phyloP scores from a whole-genome alignment of 1,139 yeast species.

The Pichia sp. region DNA sequence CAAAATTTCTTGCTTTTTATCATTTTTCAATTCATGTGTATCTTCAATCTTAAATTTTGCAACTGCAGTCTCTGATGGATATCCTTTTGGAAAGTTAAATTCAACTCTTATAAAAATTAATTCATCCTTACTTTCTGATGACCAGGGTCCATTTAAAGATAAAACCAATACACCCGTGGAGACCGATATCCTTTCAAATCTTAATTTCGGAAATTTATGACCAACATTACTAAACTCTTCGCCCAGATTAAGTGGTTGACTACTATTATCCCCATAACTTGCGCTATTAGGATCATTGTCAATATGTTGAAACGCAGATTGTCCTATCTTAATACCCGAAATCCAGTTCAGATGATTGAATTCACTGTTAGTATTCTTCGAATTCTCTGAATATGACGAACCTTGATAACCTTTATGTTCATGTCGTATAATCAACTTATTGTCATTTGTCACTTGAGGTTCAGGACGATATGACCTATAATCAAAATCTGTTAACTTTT shows the following conservation, averaged over 20 bases:
- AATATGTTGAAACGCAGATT: slow-evolving; percentile 27
- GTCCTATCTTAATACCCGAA: slow-evolving; percentile 80
- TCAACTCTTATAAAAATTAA: slow-evolving; percentile 65
- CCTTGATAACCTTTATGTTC: slow-evolving; percentile 10
- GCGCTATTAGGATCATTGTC: slow-evolving; percentile 26
- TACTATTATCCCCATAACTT: slow-evolving; percentile 30
- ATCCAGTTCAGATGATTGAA: slow-evolving; percentile 81
- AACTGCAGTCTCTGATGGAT: slow-evolving; percentile 52
- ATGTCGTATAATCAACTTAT: slow-evolving; percentile 22
- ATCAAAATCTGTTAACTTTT: slow-evolving; percentile 37
- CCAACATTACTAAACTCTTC: slow-evolving; percentile 90
- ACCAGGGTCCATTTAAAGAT: slow-evolving; percentile 75
- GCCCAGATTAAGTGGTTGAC: slow-evolving; percentile 64
- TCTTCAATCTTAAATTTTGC: slow-evolving; percentile 71
- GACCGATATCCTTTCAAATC: slow-evolving; percentile 82
- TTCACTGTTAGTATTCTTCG: slow-evolving; percentile 17
- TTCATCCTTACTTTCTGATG: slow-evolving; percentile 40
- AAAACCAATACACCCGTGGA: slow-evolving; percentile 74
- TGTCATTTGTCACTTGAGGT: slow-evolving; percentile 29
- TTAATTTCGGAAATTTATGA: slow-evolving; percentile 78
- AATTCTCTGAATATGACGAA: slow-evolving; percentile 3
- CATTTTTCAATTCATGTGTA: slow-evolving; percentile 55
- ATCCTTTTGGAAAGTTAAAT: slow-evolving; percentile 59
- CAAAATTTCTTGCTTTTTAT: slow-evolving; percentile 44
- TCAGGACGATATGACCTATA: slow-evolving; percentile 48